Base-by-base conservation (phyloP, 495 filamentous ascomycete species). In the Daldinia grandis region DNA sequence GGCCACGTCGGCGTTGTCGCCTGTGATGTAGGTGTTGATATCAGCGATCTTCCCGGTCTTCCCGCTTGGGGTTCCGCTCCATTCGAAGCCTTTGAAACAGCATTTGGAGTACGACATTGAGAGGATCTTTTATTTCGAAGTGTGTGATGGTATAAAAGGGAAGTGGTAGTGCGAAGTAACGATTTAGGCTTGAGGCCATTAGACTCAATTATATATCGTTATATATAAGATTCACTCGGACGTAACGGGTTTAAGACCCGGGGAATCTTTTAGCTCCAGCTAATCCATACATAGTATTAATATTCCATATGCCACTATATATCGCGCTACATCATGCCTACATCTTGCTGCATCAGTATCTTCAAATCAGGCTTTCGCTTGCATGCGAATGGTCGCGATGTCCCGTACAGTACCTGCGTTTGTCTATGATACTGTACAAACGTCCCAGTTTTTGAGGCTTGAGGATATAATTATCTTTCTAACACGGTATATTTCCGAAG, bases 41-140 rank as follows among this genome's bases (percentile, higher is more conserved):
- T 55, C 66, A 2, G 66, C 75, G 19, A 87, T 72, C 31, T 75
- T 83, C 30, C 62, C 58, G 33, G 74, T 74, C 53, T 66, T 78
- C 6, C 85, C 85, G 0, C 50, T 72, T 19, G 85, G 84, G 5
- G 76, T 77, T 44, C 82, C 85, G 42, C 78, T 64, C 86, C 86
- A 88, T 25, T 76, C 30, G 72, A 84, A 86, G 59, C 80, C 73
- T 14, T 69, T 74, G 24, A 81, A 62, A 44, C 81, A 82, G 72
- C 81, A 82, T 44, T 54, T 33, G 4, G 63, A 44, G 30, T 77
- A 40, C 10, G 74, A 72, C 74, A 76, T 76, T 61, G 0, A 47
- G 38, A 14, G 42, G 12, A 28, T 8, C 12, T 40, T 10, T 24
- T 33, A 21, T 24, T 5, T 25, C 0, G 14, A 10, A 12, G n/a